phyloP scores from a whole-genome alignment of 2,329 filamentous ascomycete species.

The Curvularia spicifera region DNA sequence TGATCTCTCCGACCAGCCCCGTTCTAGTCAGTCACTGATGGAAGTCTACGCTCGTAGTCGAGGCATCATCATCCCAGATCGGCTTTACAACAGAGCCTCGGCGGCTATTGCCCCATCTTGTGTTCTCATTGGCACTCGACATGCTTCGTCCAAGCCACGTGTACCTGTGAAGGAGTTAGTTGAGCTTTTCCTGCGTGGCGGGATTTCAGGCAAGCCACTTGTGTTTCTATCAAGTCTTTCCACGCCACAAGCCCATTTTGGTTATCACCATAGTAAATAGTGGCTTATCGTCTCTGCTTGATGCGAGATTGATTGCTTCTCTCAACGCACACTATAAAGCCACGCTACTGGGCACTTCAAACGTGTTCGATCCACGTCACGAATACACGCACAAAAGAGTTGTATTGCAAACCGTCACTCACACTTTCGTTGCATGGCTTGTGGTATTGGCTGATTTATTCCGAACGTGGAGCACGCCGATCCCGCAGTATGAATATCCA shows the following conservation, averaged over 20 bases:
- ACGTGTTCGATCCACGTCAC: background rate
- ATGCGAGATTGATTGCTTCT: too few species aligned
- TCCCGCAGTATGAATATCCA: slow-evolving; percentile 3
- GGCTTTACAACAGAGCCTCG: background rate
- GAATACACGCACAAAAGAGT: background rate
- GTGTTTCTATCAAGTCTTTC: background rate
- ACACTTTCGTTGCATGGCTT: background rate
- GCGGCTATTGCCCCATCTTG: background rate
- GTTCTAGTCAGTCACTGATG: background rate
- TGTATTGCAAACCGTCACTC: background rate
- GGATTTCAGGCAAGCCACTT: background rate
- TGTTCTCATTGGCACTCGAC: background rate
- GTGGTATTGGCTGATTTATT: background rate
- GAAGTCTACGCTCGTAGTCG: background rate
- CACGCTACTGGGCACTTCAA: background rate
- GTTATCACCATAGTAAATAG: background rate
- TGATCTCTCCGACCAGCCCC: background rate
- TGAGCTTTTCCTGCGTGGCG: background rate
- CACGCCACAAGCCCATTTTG: background rate
- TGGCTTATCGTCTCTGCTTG: background rate
- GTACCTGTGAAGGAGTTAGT: background rate
- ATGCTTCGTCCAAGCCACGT: background rate
- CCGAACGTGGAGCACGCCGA: background rate
- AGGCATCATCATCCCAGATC: background rate
- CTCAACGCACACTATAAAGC: background rate